Percentiles rank a stretch among this genome's conserved stretches.
Evolutionary conservation across 208 protist genomes (phyloP).

Genomic region (Balamuthia mandrillaris): DNA sequence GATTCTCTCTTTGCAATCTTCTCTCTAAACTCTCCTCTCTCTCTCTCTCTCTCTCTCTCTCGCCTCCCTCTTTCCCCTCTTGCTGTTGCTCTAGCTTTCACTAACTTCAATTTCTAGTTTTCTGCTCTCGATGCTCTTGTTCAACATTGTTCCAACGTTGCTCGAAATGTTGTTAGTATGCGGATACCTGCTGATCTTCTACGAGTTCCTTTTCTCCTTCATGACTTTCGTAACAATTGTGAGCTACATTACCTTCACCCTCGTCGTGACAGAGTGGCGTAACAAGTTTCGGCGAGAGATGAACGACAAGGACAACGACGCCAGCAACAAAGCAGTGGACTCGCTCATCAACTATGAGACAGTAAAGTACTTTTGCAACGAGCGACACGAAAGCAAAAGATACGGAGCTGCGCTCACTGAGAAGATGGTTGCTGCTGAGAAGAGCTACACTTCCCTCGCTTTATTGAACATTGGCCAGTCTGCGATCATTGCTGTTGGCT

Average conservation of each 20-base stretch:
- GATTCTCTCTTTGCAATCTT: background rate
- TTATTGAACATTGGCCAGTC: conserved; percentile 72
- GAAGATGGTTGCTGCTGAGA: conserved; percentile 60
- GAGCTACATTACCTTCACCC: background rate
- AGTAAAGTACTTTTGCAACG: conserved; percentile 66
- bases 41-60: background rate
- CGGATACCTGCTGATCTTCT: conserved; percentile 6
- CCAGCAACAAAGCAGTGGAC: conserved; percentile 62
- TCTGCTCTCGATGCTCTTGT: conserved; percentile 64
- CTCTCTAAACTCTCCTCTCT: background rate
- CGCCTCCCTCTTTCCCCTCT: background rate
- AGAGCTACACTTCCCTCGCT: conserved; percentile 43
- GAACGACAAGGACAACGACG: conserved; percentile 40
- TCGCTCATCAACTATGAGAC: conserved; percentile 72
- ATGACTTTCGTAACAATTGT: conserved; percentile 16
- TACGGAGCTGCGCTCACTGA: conserved; percentile 46
- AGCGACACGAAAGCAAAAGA: conserved; percentile 49
- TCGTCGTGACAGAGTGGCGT: conserved; percentile 36
- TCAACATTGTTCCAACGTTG: conserved; percentile 71
- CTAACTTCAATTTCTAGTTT: conserved; percentile 35
- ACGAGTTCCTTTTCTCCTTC: conserved; percentile 15
- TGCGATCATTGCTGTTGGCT: conserved; percentile 60
- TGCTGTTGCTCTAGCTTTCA: background rate
- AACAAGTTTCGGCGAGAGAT: conserved; percentile 7
- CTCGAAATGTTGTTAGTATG: conserved; percentile 67